These are phyloP conservation scores for Candida piceae DNA, from an alignment of 805 yeast genomes.

Conservation along the genomic window DNA sequence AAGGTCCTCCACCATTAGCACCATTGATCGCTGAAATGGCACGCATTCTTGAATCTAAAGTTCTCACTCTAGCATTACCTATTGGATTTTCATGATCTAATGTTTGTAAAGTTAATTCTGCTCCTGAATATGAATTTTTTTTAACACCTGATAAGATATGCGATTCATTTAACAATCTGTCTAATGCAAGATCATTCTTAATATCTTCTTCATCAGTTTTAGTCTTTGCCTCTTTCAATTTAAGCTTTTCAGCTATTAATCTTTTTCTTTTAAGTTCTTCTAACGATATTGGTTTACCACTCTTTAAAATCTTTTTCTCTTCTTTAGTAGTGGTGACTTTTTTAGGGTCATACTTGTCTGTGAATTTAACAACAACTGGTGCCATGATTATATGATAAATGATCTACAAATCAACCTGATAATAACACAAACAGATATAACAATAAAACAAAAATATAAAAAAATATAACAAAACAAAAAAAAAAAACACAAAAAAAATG, in stretches of 20 bases:
- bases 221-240: constrained; percentile 21
- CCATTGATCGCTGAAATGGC: constrained; percentile 44
- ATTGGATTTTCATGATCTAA: constrained; percentile 56
- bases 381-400: no score
- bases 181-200: constrained; percentile 68
- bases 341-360: constrained; percentile 29
- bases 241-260: constrained; percentile 29
- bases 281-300: constrained; percentile 58
- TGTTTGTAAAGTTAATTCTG: constrained; percentile 59
- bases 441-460: no score
- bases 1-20: constrained; percentile 21
- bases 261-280: constrained; percentile 33
- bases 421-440: no score
- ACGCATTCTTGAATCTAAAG: constrained; percentile 54
- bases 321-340: constrained; percentile 34
- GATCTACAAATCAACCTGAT: no score
- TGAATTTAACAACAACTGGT: constrained; percentile 47
- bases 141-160: constrained; percentile 49
- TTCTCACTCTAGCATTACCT: constrained; percentile 65
- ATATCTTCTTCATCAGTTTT: constrained; percentile 48
- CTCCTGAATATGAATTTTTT: constrained; percentile 48
- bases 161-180: constrained; percentile 64
- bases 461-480: no score
- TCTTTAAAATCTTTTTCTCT: constrained; percentile 48
- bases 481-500: no score